phyloP scores from a whole-genome alignment of 257 asterid species.

The Solanum medicagineum region DNA sequence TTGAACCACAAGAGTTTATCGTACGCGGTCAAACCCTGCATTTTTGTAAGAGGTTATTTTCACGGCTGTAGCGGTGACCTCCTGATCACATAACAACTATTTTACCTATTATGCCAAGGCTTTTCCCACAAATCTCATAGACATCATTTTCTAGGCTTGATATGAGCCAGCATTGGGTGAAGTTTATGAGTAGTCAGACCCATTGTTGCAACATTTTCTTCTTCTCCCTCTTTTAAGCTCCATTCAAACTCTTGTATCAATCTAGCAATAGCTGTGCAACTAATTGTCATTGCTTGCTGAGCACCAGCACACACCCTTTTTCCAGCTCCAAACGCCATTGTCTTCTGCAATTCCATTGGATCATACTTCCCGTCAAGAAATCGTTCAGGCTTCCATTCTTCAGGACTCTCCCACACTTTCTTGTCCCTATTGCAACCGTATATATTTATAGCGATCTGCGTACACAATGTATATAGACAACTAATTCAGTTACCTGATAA shows the following conservation, averaged over 20 bases:
- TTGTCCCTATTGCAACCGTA: conserved; percentile 82
- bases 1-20: neutral
- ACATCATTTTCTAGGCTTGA: conserved; percentile 39
- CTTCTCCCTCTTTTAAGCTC: conserved; percentile 57
- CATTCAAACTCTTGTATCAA: conserved; percentile 80
- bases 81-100: neutral
- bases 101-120: neutral
- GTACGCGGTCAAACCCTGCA: rapidly evolving
- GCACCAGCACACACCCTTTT: conserved; percentile 82
- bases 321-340: conserved; percentile 83
- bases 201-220: conserved; percentile 51
- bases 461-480: neutral
- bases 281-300: conserved; percentile 61
- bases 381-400: conserved; percentile 76
- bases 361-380: conserved; percentile 37
- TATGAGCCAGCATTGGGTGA: conserved; percentile 46
- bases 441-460: conserved; percentile 74
- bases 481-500: neutral
- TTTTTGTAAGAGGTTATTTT: neutral
- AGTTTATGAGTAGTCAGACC: conserved; percentile 71
- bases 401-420: conserved; percentile 51
- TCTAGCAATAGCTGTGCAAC: conserved; percentile 59
- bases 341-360: conserved; percentile 44
- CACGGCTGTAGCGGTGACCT: neutral
- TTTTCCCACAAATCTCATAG: neutral